These are phyloP conservation scores for Penicillium sp. DNA, from an alignment of 2,329 filamentous ascomycete species.

Conservation along the genomic window DNA sequence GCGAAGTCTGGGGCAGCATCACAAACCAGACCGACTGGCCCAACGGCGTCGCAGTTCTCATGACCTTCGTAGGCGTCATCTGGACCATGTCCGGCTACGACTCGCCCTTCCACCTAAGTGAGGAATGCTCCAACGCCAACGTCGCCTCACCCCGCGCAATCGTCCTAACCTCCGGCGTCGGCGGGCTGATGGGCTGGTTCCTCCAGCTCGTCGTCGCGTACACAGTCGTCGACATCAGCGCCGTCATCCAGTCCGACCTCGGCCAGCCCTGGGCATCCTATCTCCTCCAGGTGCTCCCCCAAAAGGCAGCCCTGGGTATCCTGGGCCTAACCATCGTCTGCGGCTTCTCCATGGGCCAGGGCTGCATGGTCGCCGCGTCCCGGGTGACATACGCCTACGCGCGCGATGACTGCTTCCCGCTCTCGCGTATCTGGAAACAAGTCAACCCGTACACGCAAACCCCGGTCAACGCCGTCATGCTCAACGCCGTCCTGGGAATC, in stretches of 20 bases:
- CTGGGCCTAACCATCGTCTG: slow-evolving; percentile 68
- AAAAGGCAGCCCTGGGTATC: slow-evolving; percentile 62
- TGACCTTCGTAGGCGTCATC: slow-evolving; percentile 71
- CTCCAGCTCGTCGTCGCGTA: slow-evolving; percentile 74
- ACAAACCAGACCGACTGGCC: slow-evolving; percentile 68
- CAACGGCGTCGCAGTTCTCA: slow-evolving; percentile 66
- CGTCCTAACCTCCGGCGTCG: slow-evolving; percentile 66
- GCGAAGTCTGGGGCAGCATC: slow-evolving; percentile 66
- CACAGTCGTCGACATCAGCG: slow-evolving; percentile 65
- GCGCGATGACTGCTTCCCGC: slow-evolving; percentile 69
- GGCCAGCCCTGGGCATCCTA: slow-evolving; percentile 73
- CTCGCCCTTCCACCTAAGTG: slow-evolving; percentile 69
- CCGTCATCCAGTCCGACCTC: slow-evolving; percentile 60
- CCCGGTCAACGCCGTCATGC: slow-evolving; percentile 70
- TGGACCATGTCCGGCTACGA: slow-evolving; percentile 72
- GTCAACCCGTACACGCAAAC: slow-evolving; percentile 65
- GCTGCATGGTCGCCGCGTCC: slow-evolving; percentile 68
- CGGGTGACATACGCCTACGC: slow-evolving; percentile 73
- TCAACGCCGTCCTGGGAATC: slow-evolving; percentile 63
- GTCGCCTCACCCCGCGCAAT: slow-evolving; percentile 71
- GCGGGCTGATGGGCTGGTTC: slow-evolving; percentile 70
- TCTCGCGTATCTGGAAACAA: slow-evolving; percentile 58
- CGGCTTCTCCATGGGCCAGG: slow-evolving; percentile 71
- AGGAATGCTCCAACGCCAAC: slow-evolving; percentile 74
- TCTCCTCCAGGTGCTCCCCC: slow-evolving; percentile 64